Conservation (phyloP, 1,284 basidiomycete genomes). For the Cutaneotrichosporon daszewskae region DNA sequence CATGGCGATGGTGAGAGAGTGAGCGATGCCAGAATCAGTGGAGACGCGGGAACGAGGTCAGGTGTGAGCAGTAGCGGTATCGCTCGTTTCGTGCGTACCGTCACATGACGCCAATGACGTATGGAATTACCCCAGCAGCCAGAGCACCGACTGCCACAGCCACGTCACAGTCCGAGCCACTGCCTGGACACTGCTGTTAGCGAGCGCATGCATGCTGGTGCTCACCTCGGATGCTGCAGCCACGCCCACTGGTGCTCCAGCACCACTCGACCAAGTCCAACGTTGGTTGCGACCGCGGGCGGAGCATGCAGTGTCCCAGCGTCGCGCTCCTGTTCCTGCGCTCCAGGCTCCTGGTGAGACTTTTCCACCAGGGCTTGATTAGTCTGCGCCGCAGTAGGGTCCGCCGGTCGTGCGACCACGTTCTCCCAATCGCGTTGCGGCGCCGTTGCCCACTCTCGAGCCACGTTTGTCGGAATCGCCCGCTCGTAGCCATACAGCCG, state of each 20-base stretch:
- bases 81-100: no score
- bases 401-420: background rate
- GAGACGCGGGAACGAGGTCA: no score
- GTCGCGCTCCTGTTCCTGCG: background rate
- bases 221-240: constrained; percentile 11
- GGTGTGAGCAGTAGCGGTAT: no score
- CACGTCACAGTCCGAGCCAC: constrained; percentile 14
- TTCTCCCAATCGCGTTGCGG: background rate
- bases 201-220: background rate
- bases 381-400: background rate
- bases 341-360: no score
- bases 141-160: constrained; percentile 25
- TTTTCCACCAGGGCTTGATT: background rate
- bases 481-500: constrained; percentile 22
- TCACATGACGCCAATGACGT: no score
- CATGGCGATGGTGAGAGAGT: no score
- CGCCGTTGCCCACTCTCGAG: background rate
- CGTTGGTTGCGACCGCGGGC: background rate
- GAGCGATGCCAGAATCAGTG: no score
- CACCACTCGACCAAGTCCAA: background rate
- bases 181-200: constrained; percentile 6
- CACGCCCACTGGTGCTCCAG: constrained; percentile 8
- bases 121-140: no score
- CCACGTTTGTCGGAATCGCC: background rate
- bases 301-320: background rate